Percentiles rank a stretch among this genome's conserved stretches.
These are phyloP conservation scores for Scedosporium dehoogii DNA, from an alignment of 2,329 filamentous ascomycete species.

Conservation along the genomic window DNA sequence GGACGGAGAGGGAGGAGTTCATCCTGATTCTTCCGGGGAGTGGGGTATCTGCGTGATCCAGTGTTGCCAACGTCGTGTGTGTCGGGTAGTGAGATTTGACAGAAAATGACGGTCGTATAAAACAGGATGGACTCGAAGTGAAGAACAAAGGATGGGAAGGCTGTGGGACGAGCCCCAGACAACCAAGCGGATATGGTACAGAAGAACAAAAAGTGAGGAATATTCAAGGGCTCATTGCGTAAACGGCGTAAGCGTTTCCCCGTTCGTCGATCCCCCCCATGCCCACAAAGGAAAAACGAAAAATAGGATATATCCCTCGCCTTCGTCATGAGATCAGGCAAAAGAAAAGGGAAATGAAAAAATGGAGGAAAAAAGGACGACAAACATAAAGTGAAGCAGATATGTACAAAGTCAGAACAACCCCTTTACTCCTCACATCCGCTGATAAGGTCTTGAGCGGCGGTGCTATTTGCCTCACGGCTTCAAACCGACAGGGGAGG, in stretches of 20 bases:
- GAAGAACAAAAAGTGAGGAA: not conserved
- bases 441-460: too few species aligned
- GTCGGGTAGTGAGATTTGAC: not conserved
- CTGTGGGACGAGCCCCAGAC: not conserved
- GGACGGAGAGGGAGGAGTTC: not conserved
- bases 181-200: slow-evolving; percentile 1
- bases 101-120: not conserved
- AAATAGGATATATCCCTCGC: not conserved
- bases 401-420: slow-evolving; percentile 1
- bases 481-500: not conserved
- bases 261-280: not conserved
- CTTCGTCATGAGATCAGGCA: not conserved
- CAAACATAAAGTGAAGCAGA: not conserved
- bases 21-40: not conserved
- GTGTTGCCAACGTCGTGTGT: not conserved
- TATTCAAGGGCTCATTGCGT: slow-evolving; percentile 1
- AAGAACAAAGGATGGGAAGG: not conserved
- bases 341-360: not conserved
- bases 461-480: too few species aligned
- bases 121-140: not conserved
- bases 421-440: not conserved
- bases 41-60: not conserved
- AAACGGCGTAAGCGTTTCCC: not conserved
- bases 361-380: not conserved
- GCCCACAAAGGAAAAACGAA: not conserved